Percentiles rank a stretch among this genome's conserved stretches.
These are phyloP conservation scores for Mycena vitilis DNA, from an alignment of 768 basidiomycete species.

Conservation along the genomic window DNA sequence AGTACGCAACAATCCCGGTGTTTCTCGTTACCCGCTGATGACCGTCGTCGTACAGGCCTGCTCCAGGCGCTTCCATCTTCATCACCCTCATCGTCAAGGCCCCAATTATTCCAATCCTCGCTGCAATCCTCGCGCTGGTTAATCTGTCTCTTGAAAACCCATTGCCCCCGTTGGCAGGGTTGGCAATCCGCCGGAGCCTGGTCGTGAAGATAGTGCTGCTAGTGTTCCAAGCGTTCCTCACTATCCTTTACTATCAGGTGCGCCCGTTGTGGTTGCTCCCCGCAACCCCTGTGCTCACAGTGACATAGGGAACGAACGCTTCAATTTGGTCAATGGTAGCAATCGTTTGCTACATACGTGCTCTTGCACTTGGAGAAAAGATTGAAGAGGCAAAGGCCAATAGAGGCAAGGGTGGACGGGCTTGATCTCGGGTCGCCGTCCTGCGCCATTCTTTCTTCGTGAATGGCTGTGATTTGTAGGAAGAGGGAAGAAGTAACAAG, in stretches of 20 bases:
- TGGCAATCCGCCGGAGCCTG: slow-evolving; percentile 74
- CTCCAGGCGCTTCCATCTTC: slow-evolving; percentile 70
- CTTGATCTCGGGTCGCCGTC: slow-evolving; percentile 52
- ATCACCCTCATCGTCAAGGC: slow-evolving; percentile 79
- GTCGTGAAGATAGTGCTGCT: slow-evolving; percentile 71
- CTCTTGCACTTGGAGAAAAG: slow-evolving; percentile 73
- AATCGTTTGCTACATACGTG: slow-evolving; percentile 72
- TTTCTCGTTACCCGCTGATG: slow-evolving; percentile 12
- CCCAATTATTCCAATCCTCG: slow-evolving; percentile 79
- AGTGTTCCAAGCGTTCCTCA: slow-evolving; percentile 69
- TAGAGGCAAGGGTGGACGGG: slow-evolving; percentile 67
- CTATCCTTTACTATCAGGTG: slow-evolving; percentile 84
- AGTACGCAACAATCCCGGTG: slow-evolving; percentile 57
- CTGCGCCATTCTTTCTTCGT: slow-evolving; percentile 14
- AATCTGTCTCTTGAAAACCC: slow-evolving; percentile 82
- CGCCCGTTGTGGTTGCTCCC: slow-evolving; percentile 32
- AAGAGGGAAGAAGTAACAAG: slow-evolving; percentile 33
- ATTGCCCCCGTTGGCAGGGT: slow-evolving; percentile 64
- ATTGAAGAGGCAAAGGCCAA: slow-evolving; percentile 76
- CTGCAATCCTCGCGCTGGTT: slow-evolving; percentile 68
- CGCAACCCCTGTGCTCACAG: slow-evolving; percentile 11
- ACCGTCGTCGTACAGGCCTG: slow-evolving; percentile 57
- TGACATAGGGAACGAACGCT: slow-evolving; percentile 80
- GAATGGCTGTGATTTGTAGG: slow-evolving; percentile 25
- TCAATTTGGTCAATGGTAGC: slow-evolving; percentile 85